These are phyloP conservation scores for Colletotrichum sp. DNA, from an alignment of 2,329 filamentous ascomycete species.

Conservation along the genomic window DNA sequence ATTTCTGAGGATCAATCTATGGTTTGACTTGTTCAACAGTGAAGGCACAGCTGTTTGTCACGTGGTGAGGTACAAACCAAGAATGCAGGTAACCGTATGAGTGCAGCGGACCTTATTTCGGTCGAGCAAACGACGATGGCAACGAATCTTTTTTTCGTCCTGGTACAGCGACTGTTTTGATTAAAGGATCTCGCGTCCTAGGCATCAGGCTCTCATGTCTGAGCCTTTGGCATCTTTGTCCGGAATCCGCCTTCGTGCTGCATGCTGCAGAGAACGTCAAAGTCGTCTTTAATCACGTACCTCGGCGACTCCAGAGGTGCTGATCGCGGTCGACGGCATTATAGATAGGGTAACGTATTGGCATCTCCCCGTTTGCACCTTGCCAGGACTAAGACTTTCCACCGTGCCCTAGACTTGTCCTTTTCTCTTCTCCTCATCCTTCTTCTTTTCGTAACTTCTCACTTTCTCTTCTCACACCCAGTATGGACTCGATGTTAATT, in stretches of 20 bases:
- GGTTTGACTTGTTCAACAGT: conserved; percentile 10
- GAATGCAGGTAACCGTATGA: conserved; percentile 22
- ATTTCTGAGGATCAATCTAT: background rate
- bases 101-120: conserved; percentile 19
- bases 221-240: conserved; percentile 13
- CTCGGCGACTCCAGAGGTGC: background rate
- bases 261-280: background rate
- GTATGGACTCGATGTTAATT: conserved; percentile 9
- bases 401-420: background rate
- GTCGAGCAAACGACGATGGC: conserved; percentile 21
- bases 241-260: background rate
- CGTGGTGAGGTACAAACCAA: conserved; percentile 19
- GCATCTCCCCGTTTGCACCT: conserved; percentile 15
- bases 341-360: background rate
- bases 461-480: background rate
- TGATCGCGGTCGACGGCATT: conserved; percentile 13
- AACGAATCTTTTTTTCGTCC: background rate
- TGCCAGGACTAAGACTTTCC: background rate
- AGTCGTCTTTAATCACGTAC: conserved; percentile 1
- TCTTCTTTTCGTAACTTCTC: background rate
- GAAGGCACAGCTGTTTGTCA: conserved; percentile 22
- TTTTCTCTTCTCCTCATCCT: background rate
- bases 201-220: conserved; percentile 3
- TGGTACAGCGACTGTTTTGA: background rate
- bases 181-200: background rate